A percentile compares a stretch with the other conserved stretches of the same genome.
Conservation (phyloP, 1,139 yeast genomes). For the Suhomyces atakaporum region DNA sequence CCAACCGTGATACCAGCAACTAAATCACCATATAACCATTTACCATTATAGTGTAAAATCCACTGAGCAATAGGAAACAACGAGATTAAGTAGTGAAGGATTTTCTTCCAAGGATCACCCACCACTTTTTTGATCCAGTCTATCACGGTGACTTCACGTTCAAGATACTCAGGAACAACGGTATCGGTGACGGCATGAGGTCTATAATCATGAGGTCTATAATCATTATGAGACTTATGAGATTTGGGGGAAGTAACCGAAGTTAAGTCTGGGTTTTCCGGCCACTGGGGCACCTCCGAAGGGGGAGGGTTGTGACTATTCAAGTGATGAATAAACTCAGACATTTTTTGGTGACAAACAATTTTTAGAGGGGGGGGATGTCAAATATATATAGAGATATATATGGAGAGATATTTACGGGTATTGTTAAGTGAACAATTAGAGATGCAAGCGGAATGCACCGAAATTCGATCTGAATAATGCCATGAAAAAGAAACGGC, state of each 20-base stretch:
- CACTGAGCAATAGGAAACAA: constrained; percentile 78
- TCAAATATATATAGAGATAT: constrained; percentile 2
- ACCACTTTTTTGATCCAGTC: constrained; percentile 46
- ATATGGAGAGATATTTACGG: too few species aligned
- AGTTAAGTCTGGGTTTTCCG: constrained; percentile 12
- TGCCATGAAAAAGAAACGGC: not conserved
- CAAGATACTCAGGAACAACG: constrained; percentile 43
- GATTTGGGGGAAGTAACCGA: constrained; percentile 5
- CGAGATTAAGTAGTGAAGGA: constrained; percentile 53
- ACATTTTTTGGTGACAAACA: constrained; percentile 10
- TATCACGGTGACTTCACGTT: constrained; percentile 44
- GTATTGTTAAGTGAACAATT: too few species aligned
- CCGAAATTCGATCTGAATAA: not conserved
- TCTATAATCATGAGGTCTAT: constrained; percentile 6
- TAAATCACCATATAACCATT: constrained; percentile 81
- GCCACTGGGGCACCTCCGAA: constrained; percentile 22
- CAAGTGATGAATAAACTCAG: constrained; percentile 19
- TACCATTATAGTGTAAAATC: constrained; percentile 79
- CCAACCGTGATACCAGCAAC: constrained; percentile 95
- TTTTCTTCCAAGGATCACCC: constrained; percentile 41
- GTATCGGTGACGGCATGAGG: constrained; percentile 16
- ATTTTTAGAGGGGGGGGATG: not conserved
- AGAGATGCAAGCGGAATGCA: too few species aligned
- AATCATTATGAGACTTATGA: too few species aligned
- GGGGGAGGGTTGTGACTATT: constrained; percentile 17